Evolutionary conservation across 1,284 basidiomycete species (phyloP), one percentile per base, ranked within the genome.

Genomic region (Porodaedalea pini): DNA sequence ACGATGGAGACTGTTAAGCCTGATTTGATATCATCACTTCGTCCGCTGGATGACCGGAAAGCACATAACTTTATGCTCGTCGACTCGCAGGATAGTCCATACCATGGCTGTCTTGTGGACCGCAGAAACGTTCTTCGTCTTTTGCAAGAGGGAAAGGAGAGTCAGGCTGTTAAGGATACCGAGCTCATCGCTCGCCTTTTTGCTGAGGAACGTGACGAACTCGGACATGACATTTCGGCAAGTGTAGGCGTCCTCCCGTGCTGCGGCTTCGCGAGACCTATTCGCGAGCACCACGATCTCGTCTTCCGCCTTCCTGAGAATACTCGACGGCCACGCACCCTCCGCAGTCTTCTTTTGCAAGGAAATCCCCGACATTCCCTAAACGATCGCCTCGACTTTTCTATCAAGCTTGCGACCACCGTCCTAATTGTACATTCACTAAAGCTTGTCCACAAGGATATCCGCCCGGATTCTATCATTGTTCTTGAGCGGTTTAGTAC

Each of bases 401-500:
- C 32, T 5, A 36, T 37, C 34, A 36, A 51, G 32, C 49, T 51
- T n/a, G 49, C 49, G 8, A 51, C 15, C 5, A 4, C 49, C 10
- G 32, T 51, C 4, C 32, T 37, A 5, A 27, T 51, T 23, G 32
- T 51, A 5, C 49, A 51, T 29, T 51, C 34, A 8, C 6, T 51
- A 8, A 23, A 32, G 1, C 5, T 51, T 1, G 15, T 51, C 7
- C 49, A 51, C 17, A 47, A 47, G 25, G 45, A 47, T 31, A 47
- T 47, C 31, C 45, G 45, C 1, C 45, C 45, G 13, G 45, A 51
- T 29, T 51, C 49, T 11, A 27, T 51, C n/a, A n/a, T n/a, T n/a
- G n/a, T n/a, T n/a, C n/a, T n/a, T n/a, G n/a, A n/a, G n/a, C n/a
- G n/a, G n/a, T n/a, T n/a, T n/a, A n/a, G n/a, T n/a, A n/a, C n/a